Percentiles rank a stretch among this genome's conserved stretches.
These are phyloP conservation scores for Litsea cubeba DNA, from an alignment of 164 flowering plant species.

Conservation along the genomic window DNA sequence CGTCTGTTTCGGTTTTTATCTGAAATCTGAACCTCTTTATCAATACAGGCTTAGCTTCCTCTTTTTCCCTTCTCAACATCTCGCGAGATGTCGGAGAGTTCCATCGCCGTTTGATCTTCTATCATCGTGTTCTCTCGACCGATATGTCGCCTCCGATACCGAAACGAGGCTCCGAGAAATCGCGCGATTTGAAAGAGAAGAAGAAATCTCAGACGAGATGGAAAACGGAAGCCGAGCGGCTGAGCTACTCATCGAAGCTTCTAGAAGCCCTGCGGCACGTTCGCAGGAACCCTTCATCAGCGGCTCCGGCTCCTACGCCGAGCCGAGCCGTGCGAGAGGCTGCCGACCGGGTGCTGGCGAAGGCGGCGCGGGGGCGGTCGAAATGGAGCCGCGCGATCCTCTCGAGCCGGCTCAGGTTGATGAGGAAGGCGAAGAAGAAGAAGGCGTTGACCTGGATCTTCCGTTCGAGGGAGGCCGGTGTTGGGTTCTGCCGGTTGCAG, in stretches of 20 bases:
- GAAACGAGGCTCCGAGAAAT: conserved; percentile 3
- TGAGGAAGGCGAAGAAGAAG: neutral
- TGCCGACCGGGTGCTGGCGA: conserved; percentile 58
- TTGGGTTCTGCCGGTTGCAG: conserved; percentile 23
- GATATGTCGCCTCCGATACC: conserved; percentile 12
- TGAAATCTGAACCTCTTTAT: too few relatives aligned
- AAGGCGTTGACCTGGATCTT: conserved; percentile 3
- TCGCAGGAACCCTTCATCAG: conserved; percentile 11
- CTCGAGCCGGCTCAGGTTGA: conserved; percentile 38
- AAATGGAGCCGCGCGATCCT: conserved; percentile 84
- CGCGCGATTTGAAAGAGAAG: neutral
- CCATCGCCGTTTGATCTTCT: neutral
- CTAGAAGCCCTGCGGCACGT: conserved; percentile 49
- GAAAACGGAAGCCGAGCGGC: conserved; percentile 23
- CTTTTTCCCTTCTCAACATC: neutral
- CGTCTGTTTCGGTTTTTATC: too few relatives aligned
- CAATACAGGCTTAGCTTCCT: conserved; percentile 1
- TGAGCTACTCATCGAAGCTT: conserved; percentile 57
- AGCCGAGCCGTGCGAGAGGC: conserved; percentile 57
- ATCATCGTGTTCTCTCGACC: neutral
- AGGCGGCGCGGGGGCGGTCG: conserved; percentile 54
- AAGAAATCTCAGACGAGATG: conserved; percentile 12
- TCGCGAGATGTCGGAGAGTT: neutral
- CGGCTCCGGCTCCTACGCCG: conserved; percentile 20
- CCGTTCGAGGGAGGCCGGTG: conserved; percentile 27